These are phyloP conservation scores for Melampsora larici-populina DNA, from an alignment of 1,284 basidiomycete genomes.

Conservation along the genomic window DNA sequence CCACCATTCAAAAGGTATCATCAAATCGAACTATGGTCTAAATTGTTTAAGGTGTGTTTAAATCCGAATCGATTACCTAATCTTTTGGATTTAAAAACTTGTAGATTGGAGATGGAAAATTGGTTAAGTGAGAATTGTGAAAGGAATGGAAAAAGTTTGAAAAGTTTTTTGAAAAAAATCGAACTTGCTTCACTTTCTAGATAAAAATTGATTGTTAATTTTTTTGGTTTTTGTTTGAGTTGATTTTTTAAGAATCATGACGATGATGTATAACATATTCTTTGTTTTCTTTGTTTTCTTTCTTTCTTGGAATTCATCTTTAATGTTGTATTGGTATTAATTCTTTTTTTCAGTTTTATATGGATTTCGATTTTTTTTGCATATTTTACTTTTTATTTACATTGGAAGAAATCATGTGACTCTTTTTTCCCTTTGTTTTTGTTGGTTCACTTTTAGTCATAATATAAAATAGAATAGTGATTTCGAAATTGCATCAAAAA, in stretches of 20 bases:
- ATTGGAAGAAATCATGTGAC: background rate
- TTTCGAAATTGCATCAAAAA: too few relatives aligned
- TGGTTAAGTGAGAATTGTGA: constrained; percentile 69
- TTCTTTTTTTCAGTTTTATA: too few relatives aligned
- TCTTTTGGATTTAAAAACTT: constrained; percentile 16
- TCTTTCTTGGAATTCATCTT: too few relatives aligned
- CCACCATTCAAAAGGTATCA: constrained; percentile 89
- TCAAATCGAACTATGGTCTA: constrained; percentile 82
- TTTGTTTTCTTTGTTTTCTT: background rate
- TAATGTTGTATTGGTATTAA: too few relatives aligned
- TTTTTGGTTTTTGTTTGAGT: background rate
- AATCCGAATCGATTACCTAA: constrained; percentile 66
- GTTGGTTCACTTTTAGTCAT: too few relatives aligned
- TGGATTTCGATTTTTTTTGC: background rate
- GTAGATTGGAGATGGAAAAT: constrained; percentile 76
- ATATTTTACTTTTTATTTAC: background rate
- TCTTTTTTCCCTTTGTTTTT: background rate
- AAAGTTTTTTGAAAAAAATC: constrained; percentile 75
- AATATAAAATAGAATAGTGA: too few relatives aligned
- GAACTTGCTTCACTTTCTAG: constrained; percentile 54
- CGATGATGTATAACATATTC: background rate
- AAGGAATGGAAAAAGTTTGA: constrained; percentile 79
- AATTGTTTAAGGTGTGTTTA: constrained; percentile 78
- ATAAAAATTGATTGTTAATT: constrained; percentile 19
- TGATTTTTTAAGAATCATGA: background rate